A percentile compares a stretch with the other conserved stretches of the same genome.
Evolutionary conservation across 1,284 basidiomycete species (phyloP).

Genomic region (Cutaneotrichosporon sp.): DNA sequence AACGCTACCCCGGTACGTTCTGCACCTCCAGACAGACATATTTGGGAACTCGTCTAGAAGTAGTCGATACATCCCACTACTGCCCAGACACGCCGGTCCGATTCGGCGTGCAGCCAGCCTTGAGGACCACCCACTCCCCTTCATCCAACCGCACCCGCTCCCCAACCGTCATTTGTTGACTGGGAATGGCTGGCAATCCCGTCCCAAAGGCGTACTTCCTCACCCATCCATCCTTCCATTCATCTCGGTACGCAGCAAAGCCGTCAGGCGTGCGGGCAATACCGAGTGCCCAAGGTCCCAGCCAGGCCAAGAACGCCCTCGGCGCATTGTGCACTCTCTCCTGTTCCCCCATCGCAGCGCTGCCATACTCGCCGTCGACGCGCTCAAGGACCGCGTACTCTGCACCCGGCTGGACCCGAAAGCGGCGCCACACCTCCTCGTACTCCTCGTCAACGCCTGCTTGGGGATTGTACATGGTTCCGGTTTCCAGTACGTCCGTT

Average conservation of each 20-base stretch:
- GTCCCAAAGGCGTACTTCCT: slow-evolving; percentile 11
- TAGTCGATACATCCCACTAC: no score
- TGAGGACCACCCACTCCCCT: no score
- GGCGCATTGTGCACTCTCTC: background rate
- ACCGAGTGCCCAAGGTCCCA: slow-evolving; percentile 12
- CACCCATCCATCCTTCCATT: background rate
- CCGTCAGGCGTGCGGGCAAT: background rate
- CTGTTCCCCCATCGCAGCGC: background rate
- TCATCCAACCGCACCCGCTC: no score
- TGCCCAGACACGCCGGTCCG: no score
- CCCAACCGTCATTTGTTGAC: no score
- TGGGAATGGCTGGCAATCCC: no score
- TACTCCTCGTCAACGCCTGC: slow-evolving; percentile 24
- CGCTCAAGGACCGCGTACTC: slow-evolving; percentile 22
- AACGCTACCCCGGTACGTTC: no score
- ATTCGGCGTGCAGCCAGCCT: no score
- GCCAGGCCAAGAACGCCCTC: slow-evolving; percentile 8
- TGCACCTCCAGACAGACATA: no score
- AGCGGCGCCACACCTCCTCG: slow-evolving; percentile 33
- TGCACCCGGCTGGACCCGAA: background rate
- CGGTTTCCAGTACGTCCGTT: slow-evolving; percentile 32
- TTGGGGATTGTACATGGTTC: slow-evolving; percentile 35
- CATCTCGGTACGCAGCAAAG: slow-evolving; percentile 13
- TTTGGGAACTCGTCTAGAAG: no score
- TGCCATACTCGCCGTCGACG: slow-evolving; percentile 1